Percentiles rank a stretch among this genome's conserved stretches.
phyloP scores from a whole-genome alignment of 129 eudicot genomes.

The Chrysanthemum lavandulifolium region DNA sequence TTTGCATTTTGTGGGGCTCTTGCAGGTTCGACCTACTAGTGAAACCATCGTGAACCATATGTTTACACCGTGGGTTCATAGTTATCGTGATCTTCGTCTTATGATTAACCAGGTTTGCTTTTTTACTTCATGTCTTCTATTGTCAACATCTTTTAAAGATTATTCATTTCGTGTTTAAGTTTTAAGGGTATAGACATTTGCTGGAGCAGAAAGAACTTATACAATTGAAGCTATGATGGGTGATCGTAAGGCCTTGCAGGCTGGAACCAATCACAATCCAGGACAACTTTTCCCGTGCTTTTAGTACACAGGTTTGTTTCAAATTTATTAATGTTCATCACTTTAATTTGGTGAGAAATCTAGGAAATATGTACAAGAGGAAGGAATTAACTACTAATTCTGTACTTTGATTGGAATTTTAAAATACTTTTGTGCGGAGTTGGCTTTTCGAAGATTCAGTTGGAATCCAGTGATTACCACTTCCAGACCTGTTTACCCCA shows the following conservation, averaged over 20 bases:
- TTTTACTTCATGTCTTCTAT: not conserved
- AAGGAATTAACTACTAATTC: not conserved
- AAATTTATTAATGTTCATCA: too few relatives aligned
- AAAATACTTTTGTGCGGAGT: not conserved
- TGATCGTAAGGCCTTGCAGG: conserved; percentile 13
- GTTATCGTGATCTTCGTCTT: conserved; percentile 96
- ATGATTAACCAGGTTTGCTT: conserved; percentile 88
- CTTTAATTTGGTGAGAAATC: not conserved
- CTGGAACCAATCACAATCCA: too few relatives aligned
- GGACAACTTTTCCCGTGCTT: too few relatives aligned
- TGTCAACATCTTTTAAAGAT: not conserved
- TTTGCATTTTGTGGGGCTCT: conserved; percentile 22
- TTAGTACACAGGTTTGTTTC: too few relatives aligned
- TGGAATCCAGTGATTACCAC: conserved; percentile 16
- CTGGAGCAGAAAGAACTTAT: conserved; percentile 92
- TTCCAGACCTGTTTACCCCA: not conserved
- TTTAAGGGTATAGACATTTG: conserved; percentile 80
- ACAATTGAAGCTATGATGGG: conserved; percentile 99
- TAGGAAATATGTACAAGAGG: not conserved
- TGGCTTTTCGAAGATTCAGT: conserved; percentile 12
- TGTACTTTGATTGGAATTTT: not conserved
- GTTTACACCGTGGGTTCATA: conserved; percentile 99
- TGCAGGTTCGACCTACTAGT: conserved; percentile 99
- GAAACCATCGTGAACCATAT: conserved; percentile 98
- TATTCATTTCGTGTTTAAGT: not conserved